These are phyloP conservation scores for Rhizopus delemar DNA, from an alignment of 371 early-diverging fungal genomes.

Conservation along the genomic window DNA sequence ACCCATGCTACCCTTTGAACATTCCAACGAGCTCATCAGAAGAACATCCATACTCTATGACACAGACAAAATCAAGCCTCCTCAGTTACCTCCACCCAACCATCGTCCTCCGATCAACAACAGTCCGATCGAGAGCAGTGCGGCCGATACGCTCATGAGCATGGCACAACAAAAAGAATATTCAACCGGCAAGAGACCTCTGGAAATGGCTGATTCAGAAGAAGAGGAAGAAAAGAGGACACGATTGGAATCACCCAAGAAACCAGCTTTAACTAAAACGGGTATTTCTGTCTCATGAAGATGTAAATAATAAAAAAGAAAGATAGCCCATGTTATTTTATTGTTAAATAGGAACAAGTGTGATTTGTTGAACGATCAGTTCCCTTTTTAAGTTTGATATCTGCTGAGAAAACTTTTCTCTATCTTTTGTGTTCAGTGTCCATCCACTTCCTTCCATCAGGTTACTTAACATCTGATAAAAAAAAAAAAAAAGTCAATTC, in stretches of 20 bases:
- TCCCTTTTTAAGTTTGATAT: constrained; percentile 68
- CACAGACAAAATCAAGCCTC: constrained; percentile 9
- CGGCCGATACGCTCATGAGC: constrained; percentile 44
- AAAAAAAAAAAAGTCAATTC: constrained; percentile 15
- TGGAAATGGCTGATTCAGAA: constrained; percentile 32
- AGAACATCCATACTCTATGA: constrained; percentile 33
- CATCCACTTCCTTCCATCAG: constrained; percentile 71
- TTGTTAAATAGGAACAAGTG: constrained; percentile 39
- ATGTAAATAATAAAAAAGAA: constrained; percentile 3
- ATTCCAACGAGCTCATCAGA: constrained; percentile 18
- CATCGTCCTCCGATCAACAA: constrained; percentile 1
- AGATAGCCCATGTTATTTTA: background rate
- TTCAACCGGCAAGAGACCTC: constrained; percentile 16
- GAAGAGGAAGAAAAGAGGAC: constrained; percentile 23
- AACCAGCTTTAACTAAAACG: constrained; percentile 3
- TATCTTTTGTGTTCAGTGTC: constrained; percentile 61
- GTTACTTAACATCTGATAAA: constrained; percentile 41
- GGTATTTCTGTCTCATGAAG: constrained; percentile 24
- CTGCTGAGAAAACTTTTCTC: constrained; percentile 77
- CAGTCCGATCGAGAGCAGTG: constrained; percentile 37
- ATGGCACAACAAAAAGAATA: constrained; percentile 29
- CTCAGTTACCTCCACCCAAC: constrained; percentile 2
- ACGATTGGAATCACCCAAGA: constrained; percentile 8
- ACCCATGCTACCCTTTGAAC: too few relatives aligned
- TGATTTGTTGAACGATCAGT: constrained; percentile 46